phyloP scores from a whole-genome alignment of 2,329 filamentous ascomycete genomes.

The Delphinella strobiligena region DNA sequence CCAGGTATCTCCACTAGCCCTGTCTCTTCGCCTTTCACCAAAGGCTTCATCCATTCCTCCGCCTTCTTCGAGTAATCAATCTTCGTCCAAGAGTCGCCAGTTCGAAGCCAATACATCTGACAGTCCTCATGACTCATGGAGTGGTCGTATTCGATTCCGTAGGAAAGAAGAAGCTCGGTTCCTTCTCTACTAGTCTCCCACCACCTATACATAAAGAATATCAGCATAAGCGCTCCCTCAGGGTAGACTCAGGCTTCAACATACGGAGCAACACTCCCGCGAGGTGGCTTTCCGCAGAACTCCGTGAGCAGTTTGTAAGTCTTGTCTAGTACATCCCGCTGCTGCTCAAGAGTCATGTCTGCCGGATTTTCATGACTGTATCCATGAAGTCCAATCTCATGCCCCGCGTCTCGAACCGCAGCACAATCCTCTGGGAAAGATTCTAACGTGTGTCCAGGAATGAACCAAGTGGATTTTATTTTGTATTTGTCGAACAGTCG shows the following conservation, averaged over 20 bases:
- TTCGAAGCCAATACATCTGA: conserved; percentile 49
- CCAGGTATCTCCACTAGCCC: conserved; percentile 52
- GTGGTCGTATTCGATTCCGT: conserved; percentile 58
- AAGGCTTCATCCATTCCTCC: conserved; percentile 53
- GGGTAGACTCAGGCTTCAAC: not conserved
- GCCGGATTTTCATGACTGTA: conserved; percentile 59
- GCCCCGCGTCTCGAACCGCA: conserved; percentile 47
- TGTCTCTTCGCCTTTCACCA: conserved; percentile 42
- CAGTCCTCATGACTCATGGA: conserved; percentile 53
- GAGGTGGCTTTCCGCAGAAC: conserved; percentile 55
- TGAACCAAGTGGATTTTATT: conserved; percentile 56
- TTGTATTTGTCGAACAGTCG: conserved; percentile 59
- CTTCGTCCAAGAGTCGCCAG: conserved; percentile 51
- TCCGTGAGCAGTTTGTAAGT: conserved; percentile 58
- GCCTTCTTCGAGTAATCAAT: conserved; percentile 52
- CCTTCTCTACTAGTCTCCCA: conserved; percentile 62
- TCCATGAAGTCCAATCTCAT: conserved; percentile 56
- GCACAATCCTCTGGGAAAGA: conserved; percentile 53
- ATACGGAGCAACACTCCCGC: conserved; percentile 58
- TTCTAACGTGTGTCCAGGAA: conserved; percentile 49
- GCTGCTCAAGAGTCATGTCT: conserved; percentile 61
- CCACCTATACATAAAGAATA: conserved; percentile 4
- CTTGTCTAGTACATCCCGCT: conserved; percentile 59
- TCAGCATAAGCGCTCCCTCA: conserved; percentile 10
- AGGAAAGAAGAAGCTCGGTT: conserved; percentile 48